Evolutionary conservation across 345 rosid genomes (phyloP).

Genomic region (Aethionema arabicum): DNA sequence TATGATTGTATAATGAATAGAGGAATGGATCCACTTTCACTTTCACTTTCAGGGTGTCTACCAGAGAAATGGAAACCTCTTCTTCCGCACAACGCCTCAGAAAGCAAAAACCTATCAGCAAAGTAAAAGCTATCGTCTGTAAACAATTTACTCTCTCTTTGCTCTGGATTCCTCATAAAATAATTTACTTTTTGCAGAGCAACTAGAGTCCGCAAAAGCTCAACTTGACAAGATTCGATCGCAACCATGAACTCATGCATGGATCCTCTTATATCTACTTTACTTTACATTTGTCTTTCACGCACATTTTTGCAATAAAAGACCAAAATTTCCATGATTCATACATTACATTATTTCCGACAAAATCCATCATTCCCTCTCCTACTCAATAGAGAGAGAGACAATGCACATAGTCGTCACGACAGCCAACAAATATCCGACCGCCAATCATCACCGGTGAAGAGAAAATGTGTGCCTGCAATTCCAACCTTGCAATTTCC

Average conservation of each 20-base stretch:
- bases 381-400: constrained; percentile 44
- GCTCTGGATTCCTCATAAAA: constrained; percentile 1
- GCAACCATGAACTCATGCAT: neutral
- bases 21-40: too few species aligned
- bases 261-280: neutral
- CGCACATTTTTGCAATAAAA: too few species aligned
- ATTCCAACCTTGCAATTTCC: constrained; percentile 55
- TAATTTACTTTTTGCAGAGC: constrained; percentile 47
- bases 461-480: constrained; percentile 76
- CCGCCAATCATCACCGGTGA: constrained; percentile 96
- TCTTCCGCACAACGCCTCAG: constrained; percentile 44
- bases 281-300: neutral
- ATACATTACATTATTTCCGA: too few species aligned
- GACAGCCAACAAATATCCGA: constrained; percentile 78
- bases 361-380: neutral
- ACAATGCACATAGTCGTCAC: constrained; percentile 81
- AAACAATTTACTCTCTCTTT: neutral
- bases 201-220: constrained; percentile 43
- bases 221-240: constrained; percentile 41
- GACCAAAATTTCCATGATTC: too few species aligned
- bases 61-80: constrained; percentile 49
- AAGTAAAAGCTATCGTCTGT: constrained; percentile 42
- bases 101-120: constrained; percentile 48
- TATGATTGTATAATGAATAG: too few species aligned
- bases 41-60: constrained; percentile 53